Base-by-base conservation (phyloP, 306 rosid genomes). In the Biancaea sappan region DNA sequence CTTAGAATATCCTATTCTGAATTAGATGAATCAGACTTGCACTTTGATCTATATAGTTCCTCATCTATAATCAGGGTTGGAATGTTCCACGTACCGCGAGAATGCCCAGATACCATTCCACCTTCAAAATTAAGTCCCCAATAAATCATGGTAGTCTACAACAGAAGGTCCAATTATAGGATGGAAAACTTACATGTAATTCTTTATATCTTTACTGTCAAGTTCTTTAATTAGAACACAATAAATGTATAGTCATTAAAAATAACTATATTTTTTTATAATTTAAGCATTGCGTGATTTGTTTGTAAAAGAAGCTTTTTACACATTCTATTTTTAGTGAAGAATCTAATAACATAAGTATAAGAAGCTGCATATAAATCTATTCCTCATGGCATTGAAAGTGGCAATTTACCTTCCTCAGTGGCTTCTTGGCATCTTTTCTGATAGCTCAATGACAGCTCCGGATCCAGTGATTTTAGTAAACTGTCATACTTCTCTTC, bases 401-500 rank as follows among this genome's bases (percentile, higher is more conserved):
- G 46, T 48, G 21, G 60, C 37, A 81, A 74, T 21, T 77, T 82
- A 94, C 98, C 98, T 86, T 91, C 98, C 82, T 67, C 69, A 43
- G 97, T 91, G 77, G 98, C 97, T 82, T 94, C 98, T 51, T 77
- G 91, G 51, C 98, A 94, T 84, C 98, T 89, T 85, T 81, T 82
- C 77, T 84, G 89, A 88, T 88, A 91, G 59, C 82, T 71, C 79
- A 52, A 54, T 54, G 97, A 85, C 44, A 94, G 80, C 15, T 82
- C 89, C 10, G 97, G 89, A 80, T 89, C 91, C 76, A 94, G 83
- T 66, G 77, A 62, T 59, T 88, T 81, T 66, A 94, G 80, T 34
- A 91, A 71, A 53, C 60, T 44, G 60, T 78, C 79, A 73, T 88
- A 94, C 79, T 94, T 89, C 44, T 87, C 87, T 80, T 94, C 97